phyloP scores from a whole-genome alignment of 345 rosid genomes.

The Odontarrhena argentea region DNA sequence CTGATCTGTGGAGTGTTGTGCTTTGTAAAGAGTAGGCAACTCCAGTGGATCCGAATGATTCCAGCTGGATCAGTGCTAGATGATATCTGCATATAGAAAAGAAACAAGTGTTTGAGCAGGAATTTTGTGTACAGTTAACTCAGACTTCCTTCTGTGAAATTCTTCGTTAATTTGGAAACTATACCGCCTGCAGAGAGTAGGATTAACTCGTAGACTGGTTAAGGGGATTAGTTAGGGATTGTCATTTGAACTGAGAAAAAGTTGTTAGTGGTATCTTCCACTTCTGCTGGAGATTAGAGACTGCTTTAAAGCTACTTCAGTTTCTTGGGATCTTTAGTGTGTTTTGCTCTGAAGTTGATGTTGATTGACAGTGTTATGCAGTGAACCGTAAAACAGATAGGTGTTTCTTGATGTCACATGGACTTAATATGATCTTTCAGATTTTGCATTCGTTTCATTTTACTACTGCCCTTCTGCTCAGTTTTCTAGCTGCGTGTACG shows the following conservation, averaged over 20 bases:
- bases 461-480: conserved; percentile 31
- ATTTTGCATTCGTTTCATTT: conserved; percentile 33
- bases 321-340: conserved; percentile 30
- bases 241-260: conserved; percentile 20
- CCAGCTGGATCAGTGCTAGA: conserved; percentile 31
- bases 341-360: conserved; percentile 33
- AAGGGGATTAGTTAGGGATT: conserved; percentile 4
- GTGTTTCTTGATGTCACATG: conserved; percentile 30
- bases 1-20: conserved; percentile 40
- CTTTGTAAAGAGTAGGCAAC: conserved; percentile 35
- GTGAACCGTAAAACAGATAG: conserved; percentile 32
- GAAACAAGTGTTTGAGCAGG: conserved; percentile 26
- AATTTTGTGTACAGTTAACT: neutral
- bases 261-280: conserved; percentile 25
- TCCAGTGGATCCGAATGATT: conserved; percentile 33
- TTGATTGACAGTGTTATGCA: conserved; percentile 29
- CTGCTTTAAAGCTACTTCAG: conserved; percentile 36
- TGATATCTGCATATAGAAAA: conserved; percentile 35
- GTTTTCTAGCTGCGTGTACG: conserved; percentile 31
- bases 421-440: conserved; percentile 33
- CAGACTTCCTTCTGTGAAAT: conserved; percentile 26
- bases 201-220: conserved; percentile 15
- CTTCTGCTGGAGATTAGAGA: conserved; percentile 30
- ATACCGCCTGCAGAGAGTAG: conserved; percentile 22
- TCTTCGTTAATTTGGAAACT: conserved; percentile 8